These are phyloP conservation scores for Microbotryum saponariae DNA, from an alignment of 1,284 basidiomycete species.

Conservation along the genomic window DNA sequence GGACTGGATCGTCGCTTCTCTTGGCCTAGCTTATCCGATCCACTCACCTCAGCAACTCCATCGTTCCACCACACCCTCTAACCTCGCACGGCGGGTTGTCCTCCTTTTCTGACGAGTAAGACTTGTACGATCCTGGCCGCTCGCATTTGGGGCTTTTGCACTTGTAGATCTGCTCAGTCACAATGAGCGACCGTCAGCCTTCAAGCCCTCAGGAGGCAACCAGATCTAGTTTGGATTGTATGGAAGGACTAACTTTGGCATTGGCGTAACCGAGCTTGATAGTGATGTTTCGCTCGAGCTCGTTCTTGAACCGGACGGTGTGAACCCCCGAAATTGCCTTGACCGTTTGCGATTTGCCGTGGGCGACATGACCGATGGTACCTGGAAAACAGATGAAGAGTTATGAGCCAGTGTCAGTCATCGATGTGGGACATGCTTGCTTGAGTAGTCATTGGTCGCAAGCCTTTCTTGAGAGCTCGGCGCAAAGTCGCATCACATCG, in stretches of 20 bases:
- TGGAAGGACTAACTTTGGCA: slow-evolving; percentile 64
- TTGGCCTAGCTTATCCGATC: not conserved
- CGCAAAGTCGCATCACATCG: too few species aligned
- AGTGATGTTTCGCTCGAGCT: slow-evolving; percentile 95
- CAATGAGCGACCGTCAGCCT: not conserved
- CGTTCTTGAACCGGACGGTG: slow-evolving; percentile 99
- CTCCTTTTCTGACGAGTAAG: slow-evolving; percentile 90
- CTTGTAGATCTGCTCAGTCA: slow-evolving; percentile 76
- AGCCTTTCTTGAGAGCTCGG: too few species aligned
- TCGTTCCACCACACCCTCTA: slow-evolving; percentile 77
- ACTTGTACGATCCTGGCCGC: slow-evolving; percentile 85
- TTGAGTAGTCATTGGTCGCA: too few species aligned
- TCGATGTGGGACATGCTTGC: too few species aligned
- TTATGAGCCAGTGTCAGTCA: too few species aligned
- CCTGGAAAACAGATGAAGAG: slow-evolving; percentile 42
- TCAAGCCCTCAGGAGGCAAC: not conserved
- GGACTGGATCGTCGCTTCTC: not conserved
- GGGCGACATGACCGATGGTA: slow-evolving; percentile 93
- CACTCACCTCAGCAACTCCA: slow-evolving; percentile 67
- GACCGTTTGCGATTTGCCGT: slow-evolving; percentile 98
- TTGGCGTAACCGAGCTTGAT: slow-evolving; percentile 99
- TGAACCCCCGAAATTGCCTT: slow-evolving; percentile 99
- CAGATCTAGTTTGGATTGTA: not conserved
- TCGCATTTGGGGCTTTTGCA: slow-evolving; percentile 90
- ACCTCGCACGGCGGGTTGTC: slow-evolving; percentile 86